Evolutionary conservation across 164 flowering plant genomes (phyloP).

Genomic region (Protea cynaroides): DNA sequence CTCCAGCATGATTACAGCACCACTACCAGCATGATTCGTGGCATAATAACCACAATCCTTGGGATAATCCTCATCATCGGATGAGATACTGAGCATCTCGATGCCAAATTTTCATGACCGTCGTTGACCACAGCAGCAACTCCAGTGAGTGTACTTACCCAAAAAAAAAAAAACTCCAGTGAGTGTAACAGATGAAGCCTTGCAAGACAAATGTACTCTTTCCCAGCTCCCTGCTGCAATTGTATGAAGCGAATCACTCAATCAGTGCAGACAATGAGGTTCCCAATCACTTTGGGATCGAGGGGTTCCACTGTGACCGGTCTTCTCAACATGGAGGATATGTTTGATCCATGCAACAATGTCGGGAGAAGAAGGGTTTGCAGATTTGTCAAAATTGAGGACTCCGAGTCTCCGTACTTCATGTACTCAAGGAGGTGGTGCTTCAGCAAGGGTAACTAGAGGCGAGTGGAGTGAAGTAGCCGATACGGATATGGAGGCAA

Average conservation of each 20-base stretch:
- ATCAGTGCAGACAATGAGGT: not conserved
- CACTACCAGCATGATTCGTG: too few relatives aligned
- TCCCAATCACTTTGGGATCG: slow-evolving; percentile 2
- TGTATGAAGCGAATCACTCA: not conserved
- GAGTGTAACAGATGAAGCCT: slow-evolving; percentile 1
- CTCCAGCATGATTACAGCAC: too few relatives aligned
- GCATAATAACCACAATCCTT: too few relatives aligned
- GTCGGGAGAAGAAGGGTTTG: slow-evolving; percentile 1
- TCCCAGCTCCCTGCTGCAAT: slow-evolving; percentile 5
- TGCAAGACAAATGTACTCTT: slow-evolving; percentile 3
- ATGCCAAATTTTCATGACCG: too few relatives aligned
- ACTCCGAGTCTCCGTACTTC: not conserved
- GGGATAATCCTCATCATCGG: too few relatives aligned
- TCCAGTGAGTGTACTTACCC: not conserved
- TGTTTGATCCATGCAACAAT: slow-evolving; percentile 3
- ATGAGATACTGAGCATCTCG: too few relatives aligned
- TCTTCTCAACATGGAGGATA: not conserved
- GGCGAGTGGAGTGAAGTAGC: slow-evolving; percentile 2
- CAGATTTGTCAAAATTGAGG: slow-evolving; percentile 1
- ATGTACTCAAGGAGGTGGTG: not conserved
- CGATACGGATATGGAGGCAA: slow-evolving; percentile 1
- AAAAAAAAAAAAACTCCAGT: not conserved
- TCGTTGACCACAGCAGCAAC: too few relatives aligned
- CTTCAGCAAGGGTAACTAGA: not conserved
- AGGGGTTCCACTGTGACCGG: slow-evolving; percentile 4